A percentile compares a stretch with the other conserved stretches of the same genome.
phyloP scores from a whole-genome alignment of 352 stramenopile species.

The Globisporangium echinulatum region DNA sequence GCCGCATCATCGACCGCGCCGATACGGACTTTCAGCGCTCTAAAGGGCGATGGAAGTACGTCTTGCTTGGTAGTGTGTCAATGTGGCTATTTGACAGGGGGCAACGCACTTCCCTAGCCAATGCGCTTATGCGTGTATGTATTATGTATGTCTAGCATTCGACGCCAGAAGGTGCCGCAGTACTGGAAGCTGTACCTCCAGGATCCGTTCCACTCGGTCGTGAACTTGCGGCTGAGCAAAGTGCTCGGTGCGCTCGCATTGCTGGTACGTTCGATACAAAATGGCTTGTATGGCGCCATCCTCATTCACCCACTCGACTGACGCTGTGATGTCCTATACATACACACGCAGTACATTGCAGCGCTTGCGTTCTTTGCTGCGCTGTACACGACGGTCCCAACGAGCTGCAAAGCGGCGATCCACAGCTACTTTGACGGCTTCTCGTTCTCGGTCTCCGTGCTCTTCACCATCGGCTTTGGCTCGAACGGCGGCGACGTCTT shows the following conservation, averaged over 20 bases:
- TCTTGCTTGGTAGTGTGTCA: constrained; percentile 3
- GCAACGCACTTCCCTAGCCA: background rate
- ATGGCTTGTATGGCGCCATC: background rate
- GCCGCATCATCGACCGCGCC: constrained; percentile 68
- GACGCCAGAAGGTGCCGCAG: constrained; percentile 63
- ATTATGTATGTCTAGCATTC: constrained; percentile 38
- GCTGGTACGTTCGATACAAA: constrained; percentile 20
- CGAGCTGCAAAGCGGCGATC: constrained; percentile 64
- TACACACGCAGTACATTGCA: constrained; percentile 44
- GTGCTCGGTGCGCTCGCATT: constrained; percentile 36
- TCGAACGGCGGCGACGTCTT: constrained; percentile 75
- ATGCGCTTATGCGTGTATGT: no score
- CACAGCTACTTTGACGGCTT: constrained; percentile 66
- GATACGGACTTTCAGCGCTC: constrained; percentile 60
- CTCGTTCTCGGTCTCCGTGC: constrained; percentile 73
- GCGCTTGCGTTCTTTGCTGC: constrained; percentile 60
- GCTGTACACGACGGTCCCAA: constrained; percentile 68
- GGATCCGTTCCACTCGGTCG: constrained; percentile 77
- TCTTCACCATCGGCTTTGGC: constrained; percentile 80
- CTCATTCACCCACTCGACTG: background rate
- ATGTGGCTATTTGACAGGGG: background rate
- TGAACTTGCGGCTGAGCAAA: constrained; percentile 81
- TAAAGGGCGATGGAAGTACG: constrained; percentile 75
- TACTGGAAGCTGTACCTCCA: constrained; percentile 84
- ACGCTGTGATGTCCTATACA: background rate